Base-by-base conservation (phyloP, 1,284 basidiomycete genomes). In the Naganishia albida region DNA sequence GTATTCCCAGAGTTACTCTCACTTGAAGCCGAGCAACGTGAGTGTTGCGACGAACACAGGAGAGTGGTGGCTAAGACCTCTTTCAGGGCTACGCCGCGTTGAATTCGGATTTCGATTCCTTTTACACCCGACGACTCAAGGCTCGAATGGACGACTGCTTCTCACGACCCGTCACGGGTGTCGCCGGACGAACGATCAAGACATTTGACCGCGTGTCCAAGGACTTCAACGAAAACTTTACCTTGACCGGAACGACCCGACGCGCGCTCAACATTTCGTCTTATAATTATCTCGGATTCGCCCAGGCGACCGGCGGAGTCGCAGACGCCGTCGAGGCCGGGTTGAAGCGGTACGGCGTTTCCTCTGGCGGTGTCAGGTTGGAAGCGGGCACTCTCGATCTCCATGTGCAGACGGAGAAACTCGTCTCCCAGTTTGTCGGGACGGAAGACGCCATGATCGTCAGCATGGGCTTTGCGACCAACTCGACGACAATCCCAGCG, bases 241-340 rank as follows among this genome's bases (percentile, higher is more conserved):
- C 87, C 48, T 82, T 89, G 70, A 89, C 90, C 0, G 95, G 93
- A 68, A 85, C 83, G 0, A 85, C 85, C 46, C 94, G 92, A 1
- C 90, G 93, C 64, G 90, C 88, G 0, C 87, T 99, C 73, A 99
- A 99, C 79, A 88, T 98, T 71, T 95, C 93, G 10, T 97, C 93
- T 6, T 99, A 99, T 84, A 99, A 99, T 81, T 99, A 99, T 77
- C 91, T 99, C 72, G 95, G 96, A 6, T 99, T 99, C 74, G 95
- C 95, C 0, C 93, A 97, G 77, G 91, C 89, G 28, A 85, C 87
- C 16, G 95, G 96, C 30, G 90, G 90, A 12, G 97, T 93, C 74
- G 90, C 95, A 1, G 94, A 98, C 74, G 90, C 90, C 0, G 93
- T 93, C 18, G 91, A 94, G 74, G 88, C 89, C 70, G 81, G 83